These are phyloP conservation scores for Ceratocystis albifundus DNA, from an alignment of 2,329 filamentous ascomycete species.

Conservation along the genomic window DNA sequence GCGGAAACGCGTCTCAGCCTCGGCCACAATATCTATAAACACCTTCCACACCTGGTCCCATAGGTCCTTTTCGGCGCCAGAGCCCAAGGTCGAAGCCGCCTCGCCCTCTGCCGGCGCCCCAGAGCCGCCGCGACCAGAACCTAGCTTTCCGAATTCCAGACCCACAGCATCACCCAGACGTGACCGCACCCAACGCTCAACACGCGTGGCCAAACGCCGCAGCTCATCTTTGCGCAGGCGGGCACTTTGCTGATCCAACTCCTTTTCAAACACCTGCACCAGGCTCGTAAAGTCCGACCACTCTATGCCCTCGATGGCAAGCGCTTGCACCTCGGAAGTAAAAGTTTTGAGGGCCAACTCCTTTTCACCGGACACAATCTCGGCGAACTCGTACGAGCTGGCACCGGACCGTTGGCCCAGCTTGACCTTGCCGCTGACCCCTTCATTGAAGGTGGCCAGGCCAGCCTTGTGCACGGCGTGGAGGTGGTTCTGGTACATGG, in stretches of 20 bases:
- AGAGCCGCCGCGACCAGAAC: conserved; percentile 70
- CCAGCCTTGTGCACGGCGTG: conserved; percentile 80
- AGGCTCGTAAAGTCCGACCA: conserved; percentile 87
- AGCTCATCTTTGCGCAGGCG: conserved; percentile 89
- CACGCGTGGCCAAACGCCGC: conserved; percentile 76
- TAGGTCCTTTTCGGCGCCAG: conserved; percentile 60
- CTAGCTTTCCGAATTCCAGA: conserved; percentile 90
- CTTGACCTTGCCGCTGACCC: conserved; percentile 79
- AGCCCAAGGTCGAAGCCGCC: conserved; percentile 25
- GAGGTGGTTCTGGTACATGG: conserved; percentile 79
- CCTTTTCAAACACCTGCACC: conserved; percentile 69
- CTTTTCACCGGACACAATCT: conserved; percentile 80
- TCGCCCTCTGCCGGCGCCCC: conserved; percentile 73
- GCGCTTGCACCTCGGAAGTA: conserved; percentile 59
- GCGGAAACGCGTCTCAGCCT: conserved; percentile 75
- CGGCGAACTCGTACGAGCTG: conserved; percentile 82
- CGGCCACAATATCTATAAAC: conserved; percentile 69
- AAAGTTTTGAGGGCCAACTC: conserved; percentile 63
- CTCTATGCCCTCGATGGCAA: conserved; percentile 63
- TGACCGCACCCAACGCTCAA: conserved; percentile 88
- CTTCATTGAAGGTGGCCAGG: conserved; percentile 71
- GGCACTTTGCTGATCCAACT: conserved; percentile 77
- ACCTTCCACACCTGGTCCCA: conserved; percentile 93
- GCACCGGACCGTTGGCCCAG: conserved; percentile 76
- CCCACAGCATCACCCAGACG: conserved; percentile 78